Evolutionary conservation across 768 basidiomycete genomes (phyloP), one percentile per base, ranked within the genome.

Genomic region (Tulasnella sp.): DNA sequence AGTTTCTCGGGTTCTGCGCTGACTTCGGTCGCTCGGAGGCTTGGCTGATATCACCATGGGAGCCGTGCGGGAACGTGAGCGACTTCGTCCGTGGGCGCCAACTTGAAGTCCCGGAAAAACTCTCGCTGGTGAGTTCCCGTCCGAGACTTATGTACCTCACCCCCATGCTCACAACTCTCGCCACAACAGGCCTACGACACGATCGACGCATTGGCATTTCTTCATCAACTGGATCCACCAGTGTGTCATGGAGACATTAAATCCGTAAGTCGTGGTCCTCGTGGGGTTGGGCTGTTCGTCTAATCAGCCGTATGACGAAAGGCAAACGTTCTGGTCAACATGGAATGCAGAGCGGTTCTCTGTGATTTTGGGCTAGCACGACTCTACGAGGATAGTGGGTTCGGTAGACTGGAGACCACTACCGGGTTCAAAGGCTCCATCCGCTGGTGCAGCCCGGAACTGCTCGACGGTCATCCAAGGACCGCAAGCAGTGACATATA

Each of bases 241-340:
- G 74, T 74, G 19, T 38, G 36, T 27, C 74, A 74, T 39, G 74
- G 74, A 74, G 74, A 74, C 74, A 74, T 74, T 14, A 74, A 74
- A 44, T 16, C 19, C 18, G 74, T 74, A 44, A 4, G 74, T 16
- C 14, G 3, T n/a, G 46, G 14, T 2, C 16, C 24, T 16, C 24
- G 24, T 18, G 14, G 27, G 10, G 46, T 19, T 14, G 46, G n/a
- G 19, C 14, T 46, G 19, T 14, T 16, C 19, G 10, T 46, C 46
- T 46, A 19, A 46, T n/a, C 10, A 40, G 16, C 7, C n/a, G 4
- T 19, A 16, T 16, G 2, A 71, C 12, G 27, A 10, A 36, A 74
- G 74, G 74, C 19, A 27, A 74, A 74, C n/a, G 74, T 44, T 38
- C 40, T 74, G 2, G 74, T 74, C 21, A 74, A 44, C 34, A 16